Evolutionary conservation across 176 grass and related monocot species (phyloP).

Genomic region (Areca catechu): DNA sequence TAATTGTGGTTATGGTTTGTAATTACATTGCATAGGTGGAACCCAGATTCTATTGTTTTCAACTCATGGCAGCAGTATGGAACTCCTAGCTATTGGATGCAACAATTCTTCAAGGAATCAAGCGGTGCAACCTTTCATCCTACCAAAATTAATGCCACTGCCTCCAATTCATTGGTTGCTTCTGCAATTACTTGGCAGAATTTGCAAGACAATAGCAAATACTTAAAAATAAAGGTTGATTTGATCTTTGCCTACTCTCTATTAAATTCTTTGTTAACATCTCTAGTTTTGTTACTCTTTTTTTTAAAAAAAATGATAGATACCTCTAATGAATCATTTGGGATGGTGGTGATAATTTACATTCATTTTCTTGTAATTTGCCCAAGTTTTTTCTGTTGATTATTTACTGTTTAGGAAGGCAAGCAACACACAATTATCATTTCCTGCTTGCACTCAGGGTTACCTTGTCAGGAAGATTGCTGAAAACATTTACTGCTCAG

Average conservation of each 20-base stretch:
- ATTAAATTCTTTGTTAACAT: not conserved
- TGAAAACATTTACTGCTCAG: no score
- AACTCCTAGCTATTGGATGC: slow-evolving; percentile 92
- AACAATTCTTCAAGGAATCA: slow-evolving; percentile 59
- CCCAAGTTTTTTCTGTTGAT: no score
- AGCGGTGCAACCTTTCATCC: slow-evolving; percentile 57
- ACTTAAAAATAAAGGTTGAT: slow-evolving; percentile 64
- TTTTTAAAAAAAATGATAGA: not conserved
- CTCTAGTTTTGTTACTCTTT: not conserved
- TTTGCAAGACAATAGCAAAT: slow-evolving; percentile 35
- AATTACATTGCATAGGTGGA: slow-evolving; percentile 45
- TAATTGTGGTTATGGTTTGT: not conserved
- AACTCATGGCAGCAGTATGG: slow-evolving; percentile 78
- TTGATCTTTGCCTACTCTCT: not conserved
- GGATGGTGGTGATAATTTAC: no score
- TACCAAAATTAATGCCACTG: slow-evolving; percentile 41
- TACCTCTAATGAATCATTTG: no score
- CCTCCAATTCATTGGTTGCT: slow-evolving; percentile 42
- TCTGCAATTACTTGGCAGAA: slow-evolving; percentile 81
- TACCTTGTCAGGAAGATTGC: no score
- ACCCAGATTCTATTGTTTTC: slow-evolving; percentile 74
- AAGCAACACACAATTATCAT: no score
- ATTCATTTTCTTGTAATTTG: no score
- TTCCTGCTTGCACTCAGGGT: no score
- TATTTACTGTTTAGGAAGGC: no score